Percentiles rank a stretch among this genome's conserved stretches.
Conservation (phyloP, 371 early-diverging fungal genomes). For the Rhizopus arrhizus region DNA sequence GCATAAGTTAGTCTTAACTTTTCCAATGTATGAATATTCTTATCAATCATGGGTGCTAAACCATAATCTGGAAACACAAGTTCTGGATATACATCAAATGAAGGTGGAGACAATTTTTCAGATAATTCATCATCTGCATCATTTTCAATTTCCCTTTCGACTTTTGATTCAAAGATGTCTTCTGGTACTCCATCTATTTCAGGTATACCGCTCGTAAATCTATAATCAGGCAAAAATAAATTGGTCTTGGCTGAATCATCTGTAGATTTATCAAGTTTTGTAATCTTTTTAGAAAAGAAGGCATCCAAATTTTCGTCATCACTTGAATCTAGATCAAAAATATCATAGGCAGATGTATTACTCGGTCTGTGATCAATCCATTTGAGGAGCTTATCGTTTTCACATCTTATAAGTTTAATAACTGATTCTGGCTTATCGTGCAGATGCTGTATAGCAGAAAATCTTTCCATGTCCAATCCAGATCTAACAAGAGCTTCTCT, state of each 20-base stretch:
- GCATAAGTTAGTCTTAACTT: constrained; percentile 72
- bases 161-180: constrained; percentile 14
- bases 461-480: constrained; percentile 59
- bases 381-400: constrained; percentile 35
- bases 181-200: constrained; percentile 39
- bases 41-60: constrained; percentile 59
- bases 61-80: constrained; percentile 65
- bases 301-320: constrained; percentile 57
- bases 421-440: constrained; percentile 45
- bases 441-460: constrained; percentile 51
- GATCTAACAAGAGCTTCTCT: constrained; percentile 53
- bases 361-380: constrained; percentile 42
- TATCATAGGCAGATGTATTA: constrained; percentile 37
- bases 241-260: constrained; percentile 46
- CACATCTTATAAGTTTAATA: constrained; percentile 36
- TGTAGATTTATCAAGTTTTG: constrained; percentile 45
- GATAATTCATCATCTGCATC: background rate
- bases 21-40: constrained; percentile 63
- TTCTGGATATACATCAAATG: constrained; percentile 64
- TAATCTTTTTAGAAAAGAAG: constrained; percentile 55
- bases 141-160: constrained; percentile 15
- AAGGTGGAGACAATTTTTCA: constrained; percentile 27
- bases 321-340: constrained; percentile 53
- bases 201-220: constrained; percentile 52
- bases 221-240: constrained; percentile 60